These are phyloP conservation scores for Pestalotiopsis fici DNA, from an alignment of 2,329 filamentous ascomycete species.

Conservation along the genomic window DNA sequence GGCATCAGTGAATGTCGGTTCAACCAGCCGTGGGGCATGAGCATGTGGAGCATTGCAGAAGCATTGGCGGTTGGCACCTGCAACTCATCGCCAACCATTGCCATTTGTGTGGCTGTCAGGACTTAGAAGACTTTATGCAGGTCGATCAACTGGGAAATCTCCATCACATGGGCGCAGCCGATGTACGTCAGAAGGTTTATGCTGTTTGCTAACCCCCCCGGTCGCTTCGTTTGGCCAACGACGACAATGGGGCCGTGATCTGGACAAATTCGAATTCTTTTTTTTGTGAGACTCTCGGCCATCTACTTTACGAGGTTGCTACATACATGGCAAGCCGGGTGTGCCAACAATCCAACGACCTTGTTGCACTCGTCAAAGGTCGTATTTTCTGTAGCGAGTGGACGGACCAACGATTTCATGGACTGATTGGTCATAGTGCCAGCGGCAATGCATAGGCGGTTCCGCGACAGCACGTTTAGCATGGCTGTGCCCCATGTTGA, in stretches of 20 bases:
- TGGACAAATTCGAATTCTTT: background rate
- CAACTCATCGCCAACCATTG: background rate
- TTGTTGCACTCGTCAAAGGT: background rate
- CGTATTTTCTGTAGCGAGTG: background rate
- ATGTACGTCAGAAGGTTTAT: background rate
- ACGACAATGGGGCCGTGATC: background rate
- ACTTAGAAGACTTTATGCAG: background rate
- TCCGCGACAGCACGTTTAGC: constrained; percentile 1
- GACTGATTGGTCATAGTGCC: background rate
- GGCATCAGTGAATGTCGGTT: background rate
- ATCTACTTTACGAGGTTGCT: background rate
- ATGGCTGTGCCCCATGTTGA: background rate
- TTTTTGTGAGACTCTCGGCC: background rate
- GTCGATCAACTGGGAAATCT: background rate
- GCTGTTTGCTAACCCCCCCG: background rate
- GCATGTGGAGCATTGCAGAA: background rate
- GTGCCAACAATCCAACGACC: background rate
- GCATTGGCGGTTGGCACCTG: background rate
- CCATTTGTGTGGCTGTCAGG: background rate
- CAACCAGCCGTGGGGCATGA: background rate
- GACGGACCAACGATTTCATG: background rate
- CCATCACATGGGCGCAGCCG: background rate
- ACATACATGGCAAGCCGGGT: background rate
- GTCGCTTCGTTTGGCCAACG: background rate
- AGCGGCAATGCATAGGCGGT: background rate